Evolutionary conservation across 257 asterid genomes (phyloP).

Genomic region (Salvia miltiorrhiza): DNA sequence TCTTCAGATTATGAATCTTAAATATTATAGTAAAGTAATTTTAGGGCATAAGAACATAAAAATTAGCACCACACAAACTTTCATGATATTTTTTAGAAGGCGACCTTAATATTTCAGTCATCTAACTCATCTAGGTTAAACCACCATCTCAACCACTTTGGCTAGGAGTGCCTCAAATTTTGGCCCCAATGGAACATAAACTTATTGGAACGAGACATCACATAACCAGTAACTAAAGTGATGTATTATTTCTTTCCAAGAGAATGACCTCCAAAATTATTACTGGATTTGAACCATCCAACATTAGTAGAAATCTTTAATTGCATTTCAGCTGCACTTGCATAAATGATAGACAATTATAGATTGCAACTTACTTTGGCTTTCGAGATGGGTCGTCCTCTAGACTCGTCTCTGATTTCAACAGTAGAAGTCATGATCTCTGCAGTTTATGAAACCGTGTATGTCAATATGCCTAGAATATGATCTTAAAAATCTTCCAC

Average conservation of each 20-base stretch:
- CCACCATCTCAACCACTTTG: not conserved
- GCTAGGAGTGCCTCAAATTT: not conserved
- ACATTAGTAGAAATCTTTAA: not conserved
- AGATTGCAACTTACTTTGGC: constrained; percentile 56
- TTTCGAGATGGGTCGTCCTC: constrained; percentile 68
- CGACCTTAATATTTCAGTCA: not conserved
- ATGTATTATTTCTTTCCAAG: not conserved
- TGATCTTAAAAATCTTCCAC: not conserved
- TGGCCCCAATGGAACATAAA: not conserved
- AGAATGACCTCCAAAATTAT: not conserved
- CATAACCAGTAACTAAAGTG: not conserved
- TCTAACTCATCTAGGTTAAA: not conserved
- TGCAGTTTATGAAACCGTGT: constrained; percentile 26
- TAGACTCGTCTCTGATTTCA: constrained; percentile 70
- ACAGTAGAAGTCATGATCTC: constrained; percentile 78
- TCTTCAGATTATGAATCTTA: not conserved
- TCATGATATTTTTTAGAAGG: not conserved
- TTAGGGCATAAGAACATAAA: not conserved
- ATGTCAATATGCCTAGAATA: not conserved
- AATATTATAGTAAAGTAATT: not conserved
- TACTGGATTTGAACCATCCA: not conserved
- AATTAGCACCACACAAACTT: too few species aligned
- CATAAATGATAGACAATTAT: not conserved
- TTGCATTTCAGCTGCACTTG: not conserved
- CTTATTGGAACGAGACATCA: not conserved